Evolutionary conservation across 495 filamentous ascomycete species (phyloP).

Genomic region (Terfezia boudieri): DNA sequence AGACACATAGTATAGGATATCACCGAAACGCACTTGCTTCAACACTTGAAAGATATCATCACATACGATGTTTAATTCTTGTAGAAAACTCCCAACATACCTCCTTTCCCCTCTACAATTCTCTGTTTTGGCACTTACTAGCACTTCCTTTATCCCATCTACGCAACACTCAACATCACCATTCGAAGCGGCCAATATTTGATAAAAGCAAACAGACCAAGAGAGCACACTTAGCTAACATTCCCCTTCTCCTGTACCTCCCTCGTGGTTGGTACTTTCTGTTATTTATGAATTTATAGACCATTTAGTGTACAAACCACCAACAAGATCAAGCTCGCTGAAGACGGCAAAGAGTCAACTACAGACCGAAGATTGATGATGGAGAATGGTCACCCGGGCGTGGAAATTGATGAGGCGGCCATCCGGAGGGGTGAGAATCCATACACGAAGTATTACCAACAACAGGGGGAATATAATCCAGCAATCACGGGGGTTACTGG

Average conservation of each 20-base stretch:
- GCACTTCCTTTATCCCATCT: background rate
- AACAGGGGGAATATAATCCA: constrained; percentile 26
- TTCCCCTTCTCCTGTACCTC: constrained; percentile 1
- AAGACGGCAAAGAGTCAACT: constrained; percentile 28
- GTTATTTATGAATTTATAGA: constrained; percentile 18
- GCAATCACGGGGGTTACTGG: background rate
- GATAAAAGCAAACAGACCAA: background rate
- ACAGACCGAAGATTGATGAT: constrained; percentile 27
- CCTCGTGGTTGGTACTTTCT: constrained; percentile 4
- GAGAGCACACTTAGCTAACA: background rate
- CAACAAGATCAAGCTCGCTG: constrained; percentile 26
- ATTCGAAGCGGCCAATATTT: no score
- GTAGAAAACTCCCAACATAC: no score
- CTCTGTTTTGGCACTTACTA: background rate
- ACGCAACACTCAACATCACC: background rate
- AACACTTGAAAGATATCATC: no score
- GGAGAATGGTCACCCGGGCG: constrained; percentile 35
- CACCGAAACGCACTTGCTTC: background rate
- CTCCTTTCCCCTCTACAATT: background rate
- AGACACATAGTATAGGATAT: background rate
- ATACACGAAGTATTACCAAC: constrained; percentile 42
- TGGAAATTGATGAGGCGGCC: constrained; percentile 40
- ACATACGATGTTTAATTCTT: no score
- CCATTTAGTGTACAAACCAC: constrained; percentile 27
- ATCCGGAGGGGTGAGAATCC: constrained; percentile 38